Base-by-base conservation (phyloP, 1,284 basidiomycete species). In the Athelia psychrophila region DNA sequence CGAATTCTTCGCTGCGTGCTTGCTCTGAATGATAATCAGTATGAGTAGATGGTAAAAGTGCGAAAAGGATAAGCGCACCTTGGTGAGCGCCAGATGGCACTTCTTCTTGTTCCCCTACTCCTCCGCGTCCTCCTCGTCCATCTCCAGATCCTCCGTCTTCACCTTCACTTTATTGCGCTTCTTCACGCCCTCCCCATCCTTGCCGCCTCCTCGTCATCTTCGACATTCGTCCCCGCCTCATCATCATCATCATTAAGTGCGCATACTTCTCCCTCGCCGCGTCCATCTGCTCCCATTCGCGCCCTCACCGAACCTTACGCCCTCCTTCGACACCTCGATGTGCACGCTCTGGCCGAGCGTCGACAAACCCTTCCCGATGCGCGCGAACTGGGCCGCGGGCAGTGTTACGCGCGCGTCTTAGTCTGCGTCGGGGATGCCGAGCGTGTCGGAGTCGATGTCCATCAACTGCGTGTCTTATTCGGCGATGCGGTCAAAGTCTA, bases 391-490 rank as follows among this genome's bases (percentile, higher is more conserved):
- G 48, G 77, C 58, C 0, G 94, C 86, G 6, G 91, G 84, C 84
- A 99, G 88, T 25, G 87, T 89, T 51, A 99, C 87, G 50, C 91
- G 88, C 18, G 94, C 93, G 64, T 98, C 96, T 71, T 99, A 99
- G 56, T 95, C 90, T 2, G 97, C 99, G 61, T 98, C 95, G n/a
- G 97, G 97, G 62, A 99, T 98, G 48, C 92, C 91, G 51, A 99
- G 88, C 52, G 88, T 89, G 72, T 99, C 97, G 32, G 91, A 79
- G 71, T 99, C 96, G 63, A 99, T 99, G 65, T 99, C 97, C 95
- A 99, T 98, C 51, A 99, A 84, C 72, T 98, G 99, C 88, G 99
- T 93, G 64, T 98, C 95, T 73, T 98, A 99, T 68, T 99, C 94
- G 23, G 94, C 95, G 51, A 99, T 89, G 51, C 97, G 87, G 71